phyloP scores from a whole-genome alignment of 768 basidiomycete genomes.

The Gloeopeniophorella convolvens region DNA sequence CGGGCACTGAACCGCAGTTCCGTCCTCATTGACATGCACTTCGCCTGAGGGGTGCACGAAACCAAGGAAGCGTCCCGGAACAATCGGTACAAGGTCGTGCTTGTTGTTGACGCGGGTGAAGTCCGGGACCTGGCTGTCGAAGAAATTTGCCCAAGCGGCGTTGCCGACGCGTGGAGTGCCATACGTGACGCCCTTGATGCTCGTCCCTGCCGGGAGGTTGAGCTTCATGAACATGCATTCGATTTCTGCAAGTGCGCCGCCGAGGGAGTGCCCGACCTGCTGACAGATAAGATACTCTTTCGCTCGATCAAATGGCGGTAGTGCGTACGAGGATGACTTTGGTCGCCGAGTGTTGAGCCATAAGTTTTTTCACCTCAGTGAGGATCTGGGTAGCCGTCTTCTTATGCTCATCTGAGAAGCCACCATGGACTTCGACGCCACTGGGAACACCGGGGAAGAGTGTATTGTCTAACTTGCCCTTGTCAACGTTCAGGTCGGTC shows the following conservation, averaged over 20 bases:
- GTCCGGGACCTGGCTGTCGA: slow-evolving; percentile 15
- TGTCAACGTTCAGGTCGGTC: slow-evolving; percentile 6
- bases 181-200: slow-evolving; percentile 15
- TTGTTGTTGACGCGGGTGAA: slow-evolving; percentile 19
- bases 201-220: slow-evolving; percentile 11
- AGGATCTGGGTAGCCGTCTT: slow-evolving; percentile 14
- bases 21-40: slow-evolving; percentile 10
- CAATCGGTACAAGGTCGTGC: slow-evolving; percentile 12
- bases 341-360: slow-evolving; percentile 1
- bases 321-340: slow-evolving; percentile 9
- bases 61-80: slow-evolving; percentile 14
- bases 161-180: slow-evolving; percentile 19
- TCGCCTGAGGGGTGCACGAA: slow-evolving; percentile 10
- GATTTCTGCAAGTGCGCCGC: slow-evolving; percentile 16
- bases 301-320: no score
- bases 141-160: slow-evolving; percentile 5
- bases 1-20: slow-evolving; percentile 4
- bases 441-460: slow-evolving; percentile 13
- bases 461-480: background rate
- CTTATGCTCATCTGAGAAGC: slow-evolving; percentile 13
- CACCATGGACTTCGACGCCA: slow-evolving; percentile 6
- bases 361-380: slow-evolving; percentile 8
- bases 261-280: slow-evolving; percentile 17
- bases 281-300: no score
- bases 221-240: slow-evolving; percentile 15